Percentiles rank a stretch among this genome's conserved stretches.
Conservation (phyloP, 164 flowering plant species). For the Umbellularia californica region DNA sequence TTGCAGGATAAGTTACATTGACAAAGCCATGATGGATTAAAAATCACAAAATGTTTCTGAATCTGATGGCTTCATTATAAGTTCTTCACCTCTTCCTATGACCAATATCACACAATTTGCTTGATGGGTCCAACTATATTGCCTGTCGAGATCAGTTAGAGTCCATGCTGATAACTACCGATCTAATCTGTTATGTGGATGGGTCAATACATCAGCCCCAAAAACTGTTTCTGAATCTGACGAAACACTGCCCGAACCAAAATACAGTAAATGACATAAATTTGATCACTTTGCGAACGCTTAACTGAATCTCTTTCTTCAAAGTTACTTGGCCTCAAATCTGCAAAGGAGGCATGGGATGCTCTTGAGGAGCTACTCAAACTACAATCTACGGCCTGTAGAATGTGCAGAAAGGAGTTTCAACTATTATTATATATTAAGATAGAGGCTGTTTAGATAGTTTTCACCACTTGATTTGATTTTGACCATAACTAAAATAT, state of each 20-base stretch:
- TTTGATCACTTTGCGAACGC: neutral
- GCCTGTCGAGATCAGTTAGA: neutral
- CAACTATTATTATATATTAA: neutral
- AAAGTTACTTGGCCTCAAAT: neutral
- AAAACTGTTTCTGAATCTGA: neutral
- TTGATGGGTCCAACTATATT: neutral
- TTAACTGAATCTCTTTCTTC: neutral
- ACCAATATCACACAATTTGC: neutral
- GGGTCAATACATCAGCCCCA: neutral
- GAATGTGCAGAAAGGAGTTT: neutral
- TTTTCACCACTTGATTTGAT: too few relatives aligned
- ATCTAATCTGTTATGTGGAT: neutral
- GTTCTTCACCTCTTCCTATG: neutral
- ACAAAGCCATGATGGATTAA: too few relatives aligned
- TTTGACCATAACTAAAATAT: too few relatives aligned
- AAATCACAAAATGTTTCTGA: too few relatives aligned
- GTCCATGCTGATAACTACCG: neutral
- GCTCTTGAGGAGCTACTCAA: neutral
- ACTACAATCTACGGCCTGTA: neutral
- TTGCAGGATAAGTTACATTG: too few relatives aligned
- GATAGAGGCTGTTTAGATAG: too few relatives aligned
- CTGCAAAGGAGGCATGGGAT: neutral
- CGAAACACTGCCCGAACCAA: neutral
- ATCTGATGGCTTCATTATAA: neutral
- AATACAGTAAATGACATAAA: neutral